A percentile compares a stretch with the other conserved stretches of the same genome.
phyloP scores from a whole-genome alignment of 2,329 filamentous ascomycete species.

The Didymosphaeria variabile region DNA sequence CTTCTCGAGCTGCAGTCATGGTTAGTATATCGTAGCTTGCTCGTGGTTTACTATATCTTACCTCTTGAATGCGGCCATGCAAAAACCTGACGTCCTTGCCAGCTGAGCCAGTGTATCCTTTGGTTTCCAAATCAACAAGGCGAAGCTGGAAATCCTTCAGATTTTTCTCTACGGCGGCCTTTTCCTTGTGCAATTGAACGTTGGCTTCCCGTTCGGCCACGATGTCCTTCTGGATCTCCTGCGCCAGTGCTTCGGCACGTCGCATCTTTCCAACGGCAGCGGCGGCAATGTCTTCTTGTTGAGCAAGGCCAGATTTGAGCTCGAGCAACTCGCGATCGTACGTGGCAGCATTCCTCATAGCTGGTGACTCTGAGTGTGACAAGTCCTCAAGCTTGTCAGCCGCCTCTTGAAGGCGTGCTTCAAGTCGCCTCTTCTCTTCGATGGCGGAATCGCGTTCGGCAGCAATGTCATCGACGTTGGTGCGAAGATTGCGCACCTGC shows the following conservation, averaged over 20 bases:
- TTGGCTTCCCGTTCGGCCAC: constrained; percentile 83
- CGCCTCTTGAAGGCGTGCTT: constrained; percentile 85
- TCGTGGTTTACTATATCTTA: constrained; percentile 57
- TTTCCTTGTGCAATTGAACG: constrained; percentile 85
- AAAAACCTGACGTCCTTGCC: constrained; percentile 96
- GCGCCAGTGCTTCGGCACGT: constrained; percentile 83
- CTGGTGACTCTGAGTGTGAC: constrained; percentile 82
- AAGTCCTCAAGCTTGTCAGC: constrained; percentile 89
- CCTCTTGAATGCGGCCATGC: constrained; percentile 93
- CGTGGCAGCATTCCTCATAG: constrained; percentile 86
- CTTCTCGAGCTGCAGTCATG: constrained; percentile 74
- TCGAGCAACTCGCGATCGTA: constrained; percentile 90
- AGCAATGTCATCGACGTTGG: constrained; percentile 83
- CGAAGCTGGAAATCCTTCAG: constrained; percentile 90
- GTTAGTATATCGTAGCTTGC: background rate
- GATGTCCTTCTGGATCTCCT: constrained; percentile 94
- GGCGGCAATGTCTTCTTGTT: constrained; percentile 90
- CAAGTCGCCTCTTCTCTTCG: constrained; percentile 89
- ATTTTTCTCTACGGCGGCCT: constrained; percentile 86
- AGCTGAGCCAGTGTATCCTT: constrained; percentile 86
- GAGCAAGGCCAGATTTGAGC: constrained; percentile 85
- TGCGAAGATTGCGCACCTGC: constrained; percentile 85
- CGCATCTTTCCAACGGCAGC: constrained; percentile 98
- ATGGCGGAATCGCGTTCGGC: constrained; percentile 84
- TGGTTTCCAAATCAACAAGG: constrained; percentile 93